Evolutionary conservation across 2,329 filamentous ascomycete genomes (phyloP).

Genomic region (Aspergillus sergii): DNA sequence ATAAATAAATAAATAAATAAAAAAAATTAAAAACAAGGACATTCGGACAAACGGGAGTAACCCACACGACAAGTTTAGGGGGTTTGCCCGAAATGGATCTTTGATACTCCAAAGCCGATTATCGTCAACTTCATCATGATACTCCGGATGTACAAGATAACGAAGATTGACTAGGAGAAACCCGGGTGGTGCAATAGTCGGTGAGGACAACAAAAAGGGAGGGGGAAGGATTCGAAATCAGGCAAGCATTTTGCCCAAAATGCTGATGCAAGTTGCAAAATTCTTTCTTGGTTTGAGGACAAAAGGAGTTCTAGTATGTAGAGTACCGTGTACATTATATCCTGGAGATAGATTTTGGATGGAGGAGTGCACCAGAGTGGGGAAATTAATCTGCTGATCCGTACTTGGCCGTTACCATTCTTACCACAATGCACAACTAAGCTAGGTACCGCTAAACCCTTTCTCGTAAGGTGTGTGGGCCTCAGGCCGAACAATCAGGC

Average conservation of each 20-base stretch:
- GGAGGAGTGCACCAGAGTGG: slow-evolving; percentile 16
- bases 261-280: slow-evolving; percentile 7
- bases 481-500: slow-evolving; percentile 9
- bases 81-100: neutral
- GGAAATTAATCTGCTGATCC: slow-evolving; percentile 24
- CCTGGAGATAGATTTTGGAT: slow-evolving; percentile 22
- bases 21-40: neutral
- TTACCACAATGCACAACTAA: slow-evolving; percentile 10
- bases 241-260: neutral
- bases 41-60: slow-evolving; percentile 1
- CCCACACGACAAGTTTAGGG: neutral
- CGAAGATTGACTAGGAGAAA: neutral
- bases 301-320: slow-evolving; percentile 23
- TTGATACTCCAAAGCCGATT: neutral
- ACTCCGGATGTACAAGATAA: neutral
- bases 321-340: slow-evolving; percentile 29
- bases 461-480: neutral
- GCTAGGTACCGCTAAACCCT: neutral
- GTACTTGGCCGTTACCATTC: slow-evolving; percentile 9
- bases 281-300: slow-evolving; percentile 3
- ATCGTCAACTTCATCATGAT: neutral
- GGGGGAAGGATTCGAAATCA: neutral
- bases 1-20: too few species aligned
- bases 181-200: slow-evolving; percentile 7
- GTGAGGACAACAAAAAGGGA: slow-evolving; percentile 2